Base-by-base conservation (phyloP, 805 yeast genomes). In the Ascoidea rubescens region DNA sequence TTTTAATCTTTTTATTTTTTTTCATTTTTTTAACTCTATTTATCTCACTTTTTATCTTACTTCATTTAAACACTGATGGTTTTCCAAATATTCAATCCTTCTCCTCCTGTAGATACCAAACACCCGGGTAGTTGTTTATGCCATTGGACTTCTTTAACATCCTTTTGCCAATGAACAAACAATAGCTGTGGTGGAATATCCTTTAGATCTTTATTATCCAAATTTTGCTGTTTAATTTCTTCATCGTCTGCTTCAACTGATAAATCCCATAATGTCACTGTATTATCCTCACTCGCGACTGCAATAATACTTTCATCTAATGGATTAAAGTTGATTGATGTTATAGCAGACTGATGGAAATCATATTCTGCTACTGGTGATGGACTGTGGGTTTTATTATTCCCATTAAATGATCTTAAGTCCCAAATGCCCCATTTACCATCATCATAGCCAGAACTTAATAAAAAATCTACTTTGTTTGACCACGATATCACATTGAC, bases 341-440 rank as follows among this genome's bases (percentile, higher is more conserved):
- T 93, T 61, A 93, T 78, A 31, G 99, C 84, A 48, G 91, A 79
- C 67, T 87, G 87, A 72, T 93, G 98, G 86, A 93, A 93, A 60
- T 86, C 88, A 64, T 91, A 93, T 59, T 84, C 82, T 5, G 97
- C 99, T 45, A 93, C 98, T 12, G 98, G 97, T 5, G 82, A 68
- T 21, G 28, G 28, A 21, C 3, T 21, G 28, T 21, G 28, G 5
- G 78, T 67, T 47, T 61, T 63, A 17, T 62, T 62, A 14, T 68
- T 61, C 30, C 59, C 60, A 56, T 72, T 66, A 75, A 93, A 80
- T 60, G 83, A 79, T 64, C 99, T 82, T 67, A 93, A 74, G 71
- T 93, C 99, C 99, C 99, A 93, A 48, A 93, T 93, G 47, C 95
- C 89, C 96, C 98, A 93, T 33, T 81, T 70, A 57, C 99, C 99